Percentiles rank a stretch among this genome's conserved stretches.
These are phyloP conservation scores for Malus hybrid DNA, from an alignment of 331 rosid genomes.

Conservation along the genomic window DNA sequence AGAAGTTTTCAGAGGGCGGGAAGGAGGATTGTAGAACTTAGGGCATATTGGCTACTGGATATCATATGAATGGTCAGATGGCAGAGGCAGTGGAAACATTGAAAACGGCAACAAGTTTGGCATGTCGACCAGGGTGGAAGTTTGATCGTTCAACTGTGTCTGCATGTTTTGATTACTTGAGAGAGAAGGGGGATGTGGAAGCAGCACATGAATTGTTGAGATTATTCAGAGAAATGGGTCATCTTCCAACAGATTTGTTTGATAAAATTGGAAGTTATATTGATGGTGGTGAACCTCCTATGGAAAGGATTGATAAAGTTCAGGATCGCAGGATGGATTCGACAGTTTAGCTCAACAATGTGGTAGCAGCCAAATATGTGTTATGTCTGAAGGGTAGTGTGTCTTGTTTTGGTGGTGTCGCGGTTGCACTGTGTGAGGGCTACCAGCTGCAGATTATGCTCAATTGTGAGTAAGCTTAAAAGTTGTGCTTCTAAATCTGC, in stretches of 20 bases:
- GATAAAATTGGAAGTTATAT: constrained; percentile 33
- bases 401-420: no score
- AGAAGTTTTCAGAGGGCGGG: constrained; percentile 39
- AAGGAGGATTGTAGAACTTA: constrained; percentile 31
- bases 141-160: constrained; percentile 18
- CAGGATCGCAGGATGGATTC: neutral
- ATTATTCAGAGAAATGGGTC: constrained; percentile 17
- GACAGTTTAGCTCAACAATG: neutral
- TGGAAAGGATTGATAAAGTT: neutral
- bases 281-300: constrained; percentile 3
- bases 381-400: neutral
- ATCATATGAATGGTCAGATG: constrained; percentile 28
- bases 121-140: constrained; percentile 24
- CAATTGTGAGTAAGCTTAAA: no score
- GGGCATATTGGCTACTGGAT: constrained; percentile 40
- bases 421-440: no score
- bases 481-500: no score
- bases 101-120: constrained; percentile 30
- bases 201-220: constrained; percentile 37
- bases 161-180: constrained; percentile 42
- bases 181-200: constrained; percentile 41
- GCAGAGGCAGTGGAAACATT: constrained; percentile 51
- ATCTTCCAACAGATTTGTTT: constrained; percentile 11
- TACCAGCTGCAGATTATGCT: no score
- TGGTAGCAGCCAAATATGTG: neutral